Evolutionary conservation across 1,284 basidiomycete species (phyloP), one percentile per base, ranked within the genome.

Genomic region (Ceratobasidium sp.): DNA sequence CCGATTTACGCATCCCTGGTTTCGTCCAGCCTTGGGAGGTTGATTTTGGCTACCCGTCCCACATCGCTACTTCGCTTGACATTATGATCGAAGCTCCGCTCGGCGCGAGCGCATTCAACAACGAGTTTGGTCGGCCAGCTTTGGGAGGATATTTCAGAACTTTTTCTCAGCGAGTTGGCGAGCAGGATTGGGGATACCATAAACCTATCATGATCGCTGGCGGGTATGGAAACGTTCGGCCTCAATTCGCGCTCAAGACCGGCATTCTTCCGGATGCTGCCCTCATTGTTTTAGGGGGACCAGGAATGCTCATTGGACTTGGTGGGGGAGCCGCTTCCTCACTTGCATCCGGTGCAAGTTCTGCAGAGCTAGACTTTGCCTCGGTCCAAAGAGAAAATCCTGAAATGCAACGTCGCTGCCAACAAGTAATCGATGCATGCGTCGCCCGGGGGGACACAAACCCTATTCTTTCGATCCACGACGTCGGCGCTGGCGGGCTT

Each of bases 171-270:
- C 84, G 85, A 49, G 84, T 93, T 0, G 54, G 77, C 76, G 69
- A 77, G 71, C 89, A 95, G 77, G 83, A 96, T n/a, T 84, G 95
- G 69, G 96, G 96, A 0, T 99, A 98, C 81, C 97, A 99, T 82
- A 99, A 99, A 79, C 96, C 96, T 15, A 98, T 99, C 82, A 99
- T 99, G 97, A 91, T 99, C 73, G 97, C 97, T 17, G 96, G 96
- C 56, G 96, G 96, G 45, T 87, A 96, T 70, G 96, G 96, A 8
- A 98, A 93, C 75, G 96, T 99, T 42, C 87, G 93, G 27, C 88
- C 91, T 1, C 79, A 85, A 70, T 94, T 91, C 75, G 88, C 94
- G 13, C 84, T 82, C 75, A 98, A 98, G 80, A 82, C 85, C 1
- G 80, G 81, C 71, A 93, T 97, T 75, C 81, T 83, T 0, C 82